phyloP scores from a whole-genome alignment of 1,284 basidiomycete species.

The Puccinia coronata region DNA sequence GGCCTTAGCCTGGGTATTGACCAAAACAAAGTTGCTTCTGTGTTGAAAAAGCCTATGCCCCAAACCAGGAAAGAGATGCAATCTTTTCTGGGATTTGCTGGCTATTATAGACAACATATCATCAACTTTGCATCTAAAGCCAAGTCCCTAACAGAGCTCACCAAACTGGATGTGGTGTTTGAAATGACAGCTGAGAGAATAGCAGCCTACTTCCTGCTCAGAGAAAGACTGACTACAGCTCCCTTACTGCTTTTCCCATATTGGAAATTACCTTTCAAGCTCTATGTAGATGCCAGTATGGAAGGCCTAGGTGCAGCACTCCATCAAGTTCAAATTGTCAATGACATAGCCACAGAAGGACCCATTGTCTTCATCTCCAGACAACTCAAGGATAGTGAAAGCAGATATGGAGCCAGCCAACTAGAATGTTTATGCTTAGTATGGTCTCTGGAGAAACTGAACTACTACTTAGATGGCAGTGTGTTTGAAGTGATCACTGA shows the following conservation, averaged over 20 bases:
- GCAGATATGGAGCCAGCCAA: conserved; percentile 22
- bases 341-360: background rate
- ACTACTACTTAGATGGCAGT: conserved; percentile 21
- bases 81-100: conserved; percentile 60
- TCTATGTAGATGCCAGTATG: conserved; percentile 24
- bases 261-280: conserved; percentile 15
- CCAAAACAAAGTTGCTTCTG: conserved; percentile 59
- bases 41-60: conserved; percentile 61
- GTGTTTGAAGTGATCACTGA: conserved; percentile 24
- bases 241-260: background rate
- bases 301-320: conserved; percentile 10
- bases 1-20: conserved; percentile 60
- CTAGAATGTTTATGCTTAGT: conserved; percentile 13
- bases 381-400: conserved; percentile 17
- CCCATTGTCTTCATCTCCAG: conserved; percentile 26
- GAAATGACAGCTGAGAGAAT: conserved; percentile 18
- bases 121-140: background rate
- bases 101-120: conserved; percentile 58
- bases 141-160: background rate
- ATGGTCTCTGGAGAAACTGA: conserved; percentile 10
- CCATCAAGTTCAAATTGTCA: background rate
- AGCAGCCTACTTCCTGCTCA: background rate
- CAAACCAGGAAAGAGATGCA: conserved; percentile 57
- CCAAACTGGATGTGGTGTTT: background rate
- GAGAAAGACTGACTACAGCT: background rate